A percentile compares a stretch with the other conserved stretches of the same genome.
phyloP scores from a whole-genome alignment of 2,329 filamentous ascomycete species.

The Colletotrichum sp. region DNA sequence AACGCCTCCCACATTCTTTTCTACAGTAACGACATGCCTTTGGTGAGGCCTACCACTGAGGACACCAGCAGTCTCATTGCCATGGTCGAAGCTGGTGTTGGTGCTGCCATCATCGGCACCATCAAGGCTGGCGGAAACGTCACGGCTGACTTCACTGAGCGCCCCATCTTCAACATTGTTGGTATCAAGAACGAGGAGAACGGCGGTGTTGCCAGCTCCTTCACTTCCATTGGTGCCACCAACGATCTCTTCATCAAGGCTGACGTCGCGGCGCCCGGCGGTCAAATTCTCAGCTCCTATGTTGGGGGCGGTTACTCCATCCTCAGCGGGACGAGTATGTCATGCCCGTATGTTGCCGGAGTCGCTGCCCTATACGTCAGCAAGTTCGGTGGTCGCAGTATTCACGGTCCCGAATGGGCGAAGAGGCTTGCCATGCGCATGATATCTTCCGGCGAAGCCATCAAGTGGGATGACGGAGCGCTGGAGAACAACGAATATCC shows the following conservation, averaged over 20 bases:
- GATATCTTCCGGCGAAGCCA: slow-evolving; percentile 31
- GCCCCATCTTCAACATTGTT: slow-evolving; percentile 17
- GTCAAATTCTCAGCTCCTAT: slow-evolving; percentile 47
- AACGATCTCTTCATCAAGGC: slow-evolving; percentile 44
- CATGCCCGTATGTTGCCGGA: slow-evolving; percentile 47
- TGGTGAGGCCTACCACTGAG: slow-evolving; percentile 4
- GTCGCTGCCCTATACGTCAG: slow-evolving; percentile 36
- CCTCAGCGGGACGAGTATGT: slow-evolving; percentile 53
- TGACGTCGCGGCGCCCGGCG: slow-evolving; percentile 42
- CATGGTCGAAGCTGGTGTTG: slow-evolving; percentile 18
- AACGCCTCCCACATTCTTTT: slow-evolving; percentile 46
- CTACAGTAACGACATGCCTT: slow-evolving; percentile 35
- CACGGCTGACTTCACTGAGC: slow-evolving; percentile 23
- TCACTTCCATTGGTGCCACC: slow-evolving; percentile 44
- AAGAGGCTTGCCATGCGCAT: slow-evolving; percentile 37
- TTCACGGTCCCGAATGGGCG: slow-evolving; percentile 31
- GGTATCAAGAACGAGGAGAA: slow-evolving; percentile 24
- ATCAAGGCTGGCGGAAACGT: slow-evolving; percentile 21
- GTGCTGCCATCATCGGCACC: slow-evolving; percentile 22
- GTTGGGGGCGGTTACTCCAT: slow-evolving; percentile 38
- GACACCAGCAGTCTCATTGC: slow-evolving; percentile 10
- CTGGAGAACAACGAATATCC: slow-evolving; percentile 17
- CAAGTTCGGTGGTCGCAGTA: slow-evolving; percentile 43
- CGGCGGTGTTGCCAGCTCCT: slow-evolving; percentile 37
- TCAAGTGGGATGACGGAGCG: slow-evolving; percentile 28